A percentile compares a stretch with the other conserved stretches of the same genome.
phyloP scores from a whole-genome alignment of 2,329 filamentous ascomycete genomes.

The Fusarium dlaminii region DNA sequence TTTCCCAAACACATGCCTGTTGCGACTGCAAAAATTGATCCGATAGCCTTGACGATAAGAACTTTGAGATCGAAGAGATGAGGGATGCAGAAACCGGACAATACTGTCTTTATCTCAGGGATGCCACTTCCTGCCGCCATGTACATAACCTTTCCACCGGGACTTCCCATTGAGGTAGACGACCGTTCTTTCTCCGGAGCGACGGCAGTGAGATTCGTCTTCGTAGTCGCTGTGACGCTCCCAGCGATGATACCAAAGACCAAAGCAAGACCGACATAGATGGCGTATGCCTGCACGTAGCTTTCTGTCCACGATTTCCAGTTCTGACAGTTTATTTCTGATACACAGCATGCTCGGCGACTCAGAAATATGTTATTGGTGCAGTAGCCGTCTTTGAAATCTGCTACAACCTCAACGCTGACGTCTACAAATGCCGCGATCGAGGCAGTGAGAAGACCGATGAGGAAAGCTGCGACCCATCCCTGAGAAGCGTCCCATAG shows the following conservation, averaged over 20 bases:
- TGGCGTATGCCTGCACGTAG: constrained; percentile 4
- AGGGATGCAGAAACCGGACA: constrained; percentile 24
- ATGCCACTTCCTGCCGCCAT: constrained; percentile 33
- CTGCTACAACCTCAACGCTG: constrained; percentile 25
- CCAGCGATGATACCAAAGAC: constrained; percentile 19
- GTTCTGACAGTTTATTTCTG: not conserved
- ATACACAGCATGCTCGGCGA: constrained; percentile 12
- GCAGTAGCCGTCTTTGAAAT: constrained; percentile 31
- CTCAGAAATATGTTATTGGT: not conserved
- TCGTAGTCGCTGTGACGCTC: constrained; percentile 16
- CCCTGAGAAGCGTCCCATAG: constrained; percentile 14
- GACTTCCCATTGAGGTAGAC: fast-evolving
- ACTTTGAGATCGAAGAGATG: constrained; percentile 25
- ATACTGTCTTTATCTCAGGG: constrained; percentile 22
- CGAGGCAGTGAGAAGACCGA: constrained; percentile 16
- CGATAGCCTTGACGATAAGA: constrained; percentile 22
- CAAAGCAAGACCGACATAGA: constrained; percentile 16
- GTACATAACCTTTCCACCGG: constrained; percentile 16
- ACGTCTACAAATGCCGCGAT: constrained; percentile 19
- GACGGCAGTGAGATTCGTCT: not conserved
- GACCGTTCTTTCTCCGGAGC: not conserved
- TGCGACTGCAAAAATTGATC: constrained; percentile 21
- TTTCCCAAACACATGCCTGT: constrained; percentile 32
- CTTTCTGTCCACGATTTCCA: constrained; percentile 20
- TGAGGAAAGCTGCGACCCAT: constrained; percentile 22